Evolutionary conservation across 352 stramenopile species (phyloP).

Genomic region (Globisporangium radiosum): DNA sequence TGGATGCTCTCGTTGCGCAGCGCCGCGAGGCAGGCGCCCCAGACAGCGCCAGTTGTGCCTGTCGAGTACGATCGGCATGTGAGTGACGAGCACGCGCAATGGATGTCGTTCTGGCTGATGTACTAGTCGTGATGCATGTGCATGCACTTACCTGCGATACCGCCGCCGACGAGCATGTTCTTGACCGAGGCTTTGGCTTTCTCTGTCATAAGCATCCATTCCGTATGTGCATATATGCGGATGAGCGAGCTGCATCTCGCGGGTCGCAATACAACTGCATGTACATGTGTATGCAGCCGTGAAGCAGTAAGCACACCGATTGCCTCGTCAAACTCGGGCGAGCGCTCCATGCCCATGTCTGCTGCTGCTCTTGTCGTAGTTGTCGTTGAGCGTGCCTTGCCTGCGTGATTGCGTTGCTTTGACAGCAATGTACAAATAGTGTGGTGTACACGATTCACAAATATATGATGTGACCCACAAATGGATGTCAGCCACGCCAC

Average conservation of each 20-base stretch:
- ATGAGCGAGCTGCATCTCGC: not conserved
- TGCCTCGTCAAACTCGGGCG: constrained; percentile 15
- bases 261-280: not conserved
- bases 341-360: not conserved
- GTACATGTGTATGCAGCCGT: no score
- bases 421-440: not conserved
- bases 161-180: constrained; percentile 61
- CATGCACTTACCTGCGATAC: constrained; percentile 27
- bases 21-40: constrained; percentile 52
- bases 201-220: constrained; percentile 15
- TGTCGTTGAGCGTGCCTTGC: not conserved
- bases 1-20: constrained; percentile 69
- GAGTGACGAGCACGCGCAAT: not conserved
- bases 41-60: constrained; percentile 48
- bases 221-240: constrained; percentile 5
- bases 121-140: not conserved
- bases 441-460: not conserved
- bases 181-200: constrained; percentile 64
- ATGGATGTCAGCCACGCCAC: no score
- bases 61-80: not conserved
- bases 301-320: constrained; percentile 1
- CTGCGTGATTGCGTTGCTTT: not conserved
- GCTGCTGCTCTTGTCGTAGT: not conserved
- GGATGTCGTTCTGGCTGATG: not conserved
- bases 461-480: not conserved